phyloP scores from a whole-genome alignment of 495 filamentous ascomycete genomes.

The Talaromyces borbonicus region DNA sequence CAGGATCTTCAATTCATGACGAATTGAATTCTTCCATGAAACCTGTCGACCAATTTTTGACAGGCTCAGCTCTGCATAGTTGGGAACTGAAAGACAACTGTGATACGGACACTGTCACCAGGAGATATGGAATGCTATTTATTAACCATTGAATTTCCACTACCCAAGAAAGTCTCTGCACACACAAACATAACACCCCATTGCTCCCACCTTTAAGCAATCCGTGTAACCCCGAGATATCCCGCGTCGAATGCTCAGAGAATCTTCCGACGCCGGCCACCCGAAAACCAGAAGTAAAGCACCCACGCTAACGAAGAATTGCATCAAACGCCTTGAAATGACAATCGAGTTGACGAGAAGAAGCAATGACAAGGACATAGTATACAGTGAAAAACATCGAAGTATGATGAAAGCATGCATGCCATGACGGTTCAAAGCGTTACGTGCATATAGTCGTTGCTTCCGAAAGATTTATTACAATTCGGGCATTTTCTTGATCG shows the following conservation, averaged over 20 bases:
- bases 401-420: neutral
- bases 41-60: neutral
- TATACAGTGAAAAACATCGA: constrained; percentile 25
- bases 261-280: constrained; percentile 29
- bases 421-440: constrained; percentile 31
- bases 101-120: too few relatives aligned
- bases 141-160: too few relatives aligned
- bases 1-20: constrained; percentile 82
- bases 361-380: constrained; percentile 25
- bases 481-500: constrained; percentile 91
- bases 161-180: too few relatives aligned
- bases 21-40: neutral
- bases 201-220: neutral
- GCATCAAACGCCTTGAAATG: constrained; percentile 32
- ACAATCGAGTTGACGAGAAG: constrained; percentile 5
- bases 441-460: constrained; percentile 70
- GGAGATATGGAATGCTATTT: too few relatives aligned
- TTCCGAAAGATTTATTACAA: constrained; percentile 82
- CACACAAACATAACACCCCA: neutral
- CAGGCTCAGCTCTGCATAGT: neutral
- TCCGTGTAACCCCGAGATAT: neutral
- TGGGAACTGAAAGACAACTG: neutral
- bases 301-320: constrained; percentile 28
- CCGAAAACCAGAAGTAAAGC: constrained; percentile 11
- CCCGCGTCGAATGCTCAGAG: neutral